These are phyloP conservation scores for Capniomyces stellatus DNA, from an alignment of 371 early-diverging fungal genomes.

Conservation along the genomic window DNA sequence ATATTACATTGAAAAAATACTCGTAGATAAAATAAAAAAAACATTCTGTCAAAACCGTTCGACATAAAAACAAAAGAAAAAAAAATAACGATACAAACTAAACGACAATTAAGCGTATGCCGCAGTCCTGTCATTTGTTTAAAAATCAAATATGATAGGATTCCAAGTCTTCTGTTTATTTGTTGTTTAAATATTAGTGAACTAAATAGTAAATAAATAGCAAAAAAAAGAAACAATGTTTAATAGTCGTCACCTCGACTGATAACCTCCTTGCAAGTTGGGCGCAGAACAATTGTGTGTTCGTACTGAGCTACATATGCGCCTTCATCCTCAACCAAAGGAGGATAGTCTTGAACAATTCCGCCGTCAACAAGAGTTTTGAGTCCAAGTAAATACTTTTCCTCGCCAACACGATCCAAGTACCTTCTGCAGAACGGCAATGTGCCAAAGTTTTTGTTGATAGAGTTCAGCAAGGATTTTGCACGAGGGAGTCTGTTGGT, in stretches of 20 bases:
- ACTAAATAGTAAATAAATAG: background rate
- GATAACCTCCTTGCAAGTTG: conserved; percentile 74
- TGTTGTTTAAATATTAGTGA: background rate
- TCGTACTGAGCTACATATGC: conserved; percentile 97
- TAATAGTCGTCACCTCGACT: conserved; percentile 39
- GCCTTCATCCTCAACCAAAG: conserved; percentile 80
- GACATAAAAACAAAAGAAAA: no score
- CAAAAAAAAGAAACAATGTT: background rate
- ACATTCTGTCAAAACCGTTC: no score
- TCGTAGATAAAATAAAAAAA: no score
- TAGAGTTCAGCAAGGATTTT: conserved; percentile 67
- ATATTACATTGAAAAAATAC: no score
- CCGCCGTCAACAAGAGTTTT: conserved; percentile 75
- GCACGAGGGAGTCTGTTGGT: conserved; percentile 47
- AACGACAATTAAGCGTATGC: no score
- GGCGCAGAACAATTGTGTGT: conserved; percentile 85
- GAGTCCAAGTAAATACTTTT: conserved; percentile 66
- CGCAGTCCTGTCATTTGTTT: no score
- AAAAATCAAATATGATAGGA: no score
- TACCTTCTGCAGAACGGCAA: conserved; percentile 97
- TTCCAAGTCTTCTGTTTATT: no score
- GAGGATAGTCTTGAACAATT: conserved; percentile 84
- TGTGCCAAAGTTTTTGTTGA: conserved; percentile 89
- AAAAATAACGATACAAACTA: no score
- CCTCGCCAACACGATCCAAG: conserved; percentile 76